Percentiles rank a stretch among this genome's conserved stretches.
These are phyloP conservation scores for Starmerella sp. DNA, from an alignment of 805 yeast genomes.

Conservation along the genomic window DNA sequence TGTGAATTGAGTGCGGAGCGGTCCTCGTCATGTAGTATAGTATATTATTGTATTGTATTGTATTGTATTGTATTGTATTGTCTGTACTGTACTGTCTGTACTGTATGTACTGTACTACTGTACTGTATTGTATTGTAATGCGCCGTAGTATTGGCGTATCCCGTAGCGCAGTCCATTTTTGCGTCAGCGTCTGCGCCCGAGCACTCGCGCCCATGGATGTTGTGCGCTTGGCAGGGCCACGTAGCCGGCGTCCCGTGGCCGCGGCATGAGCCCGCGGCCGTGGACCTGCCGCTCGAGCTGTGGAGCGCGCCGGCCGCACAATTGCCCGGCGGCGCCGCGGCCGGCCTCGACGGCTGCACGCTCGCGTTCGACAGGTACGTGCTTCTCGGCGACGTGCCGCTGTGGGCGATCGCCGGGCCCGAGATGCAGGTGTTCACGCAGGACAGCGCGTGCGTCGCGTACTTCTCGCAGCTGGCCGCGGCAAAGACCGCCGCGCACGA, in stretches of 20 bases:
- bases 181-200: not conserved
- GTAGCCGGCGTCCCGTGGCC: slow-evolving; percentile 16
- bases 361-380: slow-evolving; percentile 9
- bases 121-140: no score
- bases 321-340: not conserved
- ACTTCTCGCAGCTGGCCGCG: slow-evolving; percentile 18
- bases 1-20: no score
- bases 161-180: not conserved
- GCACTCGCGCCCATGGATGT: slow-evolving; percentile 3
- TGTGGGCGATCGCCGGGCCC: slow-evolving; percentile 19
- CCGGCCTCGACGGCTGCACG: not conserved
- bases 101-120: no score
- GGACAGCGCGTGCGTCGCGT: slow-evolving; percentile 5
- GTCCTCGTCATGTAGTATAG: no score
- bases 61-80: no score
- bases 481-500: not conserved
- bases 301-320: slow-evolving; percentile 6
- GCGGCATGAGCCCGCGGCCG: slow-evolving; percentile 1
- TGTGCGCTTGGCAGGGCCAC: slow-evolving; percentile 18
- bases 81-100: no score
- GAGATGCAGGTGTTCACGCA: slow-evolving; percentile 16
- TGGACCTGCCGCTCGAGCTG: slow-evolving; percentile 8
- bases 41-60: no score
- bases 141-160: not conserved
- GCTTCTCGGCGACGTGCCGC: slow-evolving; percentile 9